These are phyloP conservation scores for Limnanthes douglasii DNA, from an alignment of 345 rosid species.

Conservation along the genomic window DNA sequence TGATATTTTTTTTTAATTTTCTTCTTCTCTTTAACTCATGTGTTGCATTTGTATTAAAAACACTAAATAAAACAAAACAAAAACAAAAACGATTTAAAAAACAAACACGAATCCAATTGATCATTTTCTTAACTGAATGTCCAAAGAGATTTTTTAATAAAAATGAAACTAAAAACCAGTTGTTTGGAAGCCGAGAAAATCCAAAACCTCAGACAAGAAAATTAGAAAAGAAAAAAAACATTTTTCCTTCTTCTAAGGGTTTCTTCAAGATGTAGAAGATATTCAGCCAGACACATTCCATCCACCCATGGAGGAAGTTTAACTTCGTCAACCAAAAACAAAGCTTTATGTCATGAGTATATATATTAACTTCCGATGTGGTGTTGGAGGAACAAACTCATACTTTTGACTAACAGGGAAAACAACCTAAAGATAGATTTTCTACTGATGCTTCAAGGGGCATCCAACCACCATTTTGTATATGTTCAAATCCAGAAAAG, in stretches of 20 bases:
- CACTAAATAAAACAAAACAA: too few relatives aligned
- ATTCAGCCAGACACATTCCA: constrained; percentile 99
- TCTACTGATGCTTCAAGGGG: constrained; percentile 84
- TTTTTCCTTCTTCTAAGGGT: constrained; percentile 54
- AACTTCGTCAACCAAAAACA: constrained; percentile 72
- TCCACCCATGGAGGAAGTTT: constrained; percentile 89
- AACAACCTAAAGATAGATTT: constrained; percentile 80
- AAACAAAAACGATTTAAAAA: too few relatives aligned
- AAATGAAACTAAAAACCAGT: too few relatives aligned
- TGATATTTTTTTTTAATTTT: too few relatives aligned
- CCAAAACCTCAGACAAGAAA: too few relatives aligned
- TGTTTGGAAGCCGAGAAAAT: too few relatives aligned
- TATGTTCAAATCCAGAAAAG: constrained; percentile 62
- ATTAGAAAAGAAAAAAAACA: too few relatives aligned
- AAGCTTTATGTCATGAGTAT: constrained; percentile 51
- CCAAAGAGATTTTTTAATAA: too few relatives aligned
- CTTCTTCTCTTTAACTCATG: too few relatives aligned
- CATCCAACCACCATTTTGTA: constrained; percentile 72
- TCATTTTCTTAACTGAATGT: too few relatives aligned
- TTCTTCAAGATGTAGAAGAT: constrained; percentile 93
- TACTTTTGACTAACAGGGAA: constrained; percentile 73
- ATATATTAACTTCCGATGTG: constrained; percentile 64
- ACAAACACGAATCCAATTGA: too few relatives aligned
- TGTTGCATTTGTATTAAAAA: too few relatives aligned
- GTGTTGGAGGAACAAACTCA: constrained; percentile 52